Conservation (phyloP, 1,284 basidiomycete genomes). For the Fomitiporia mediterranea region DNA sequence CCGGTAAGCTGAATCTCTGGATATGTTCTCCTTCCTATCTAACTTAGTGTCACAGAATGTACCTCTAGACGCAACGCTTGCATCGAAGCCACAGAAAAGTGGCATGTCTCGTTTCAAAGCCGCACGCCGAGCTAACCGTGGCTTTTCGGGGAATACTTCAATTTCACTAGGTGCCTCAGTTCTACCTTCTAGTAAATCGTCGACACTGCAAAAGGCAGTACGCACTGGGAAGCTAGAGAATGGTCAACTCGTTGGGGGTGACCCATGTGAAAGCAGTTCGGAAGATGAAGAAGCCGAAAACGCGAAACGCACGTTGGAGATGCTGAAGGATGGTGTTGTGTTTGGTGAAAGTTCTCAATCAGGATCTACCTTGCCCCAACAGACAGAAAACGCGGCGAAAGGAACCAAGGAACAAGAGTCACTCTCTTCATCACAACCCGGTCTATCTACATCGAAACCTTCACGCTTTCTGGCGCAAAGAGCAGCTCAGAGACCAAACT, state of each 20-base stretch:
- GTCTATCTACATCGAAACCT: conserved; percentile 21
- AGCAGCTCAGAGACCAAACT: not conserved
- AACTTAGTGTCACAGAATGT: conserved; percentile 33
- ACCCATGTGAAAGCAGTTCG: conserved; percentile 50
- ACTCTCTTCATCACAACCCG: conserved; percentile 25
- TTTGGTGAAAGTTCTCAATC: conserved; percentile 50
- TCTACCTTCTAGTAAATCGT: conserved; percentile 47
- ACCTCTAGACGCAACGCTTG: conserved; percentile 36
- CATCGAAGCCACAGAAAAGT: conserved; percentile 38
- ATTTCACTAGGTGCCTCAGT: conserved; percentile 43
- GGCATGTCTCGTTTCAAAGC: conserved; percentile 61
- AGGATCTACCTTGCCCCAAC: conserved; percentile 24
- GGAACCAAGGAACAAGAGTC: not conserved
- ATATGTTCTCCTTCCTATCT: conserved; percentile 15
- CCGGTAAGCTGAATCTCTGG: conserved; percentile 35
- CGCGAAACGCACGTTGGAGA: conserved; percentile 49
- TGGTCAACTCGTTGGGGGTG: conserved; percentile 49
- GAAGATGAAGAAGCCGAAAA: conserved; percentile 43
- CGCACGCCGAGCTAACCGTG: conserved; percentile 37
- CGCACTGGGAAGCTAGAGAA: conserved; percentile 58
- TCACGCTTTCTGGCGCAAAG: conserved; percentile 11
- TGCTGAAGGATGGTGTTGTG: conserved; percentile 51
- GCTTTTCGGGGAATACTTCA: conserved; percentile 38
- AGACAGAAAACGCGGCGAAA: not conserved
- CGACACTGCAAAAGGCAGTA: conserved; percentile 50